These are phyloP conservation scores for Colletotrichum tofieldiae DNA, from an alignment of 2,329 filamentous ascomycete genomes.

Conservation along the genomic window DNA sequence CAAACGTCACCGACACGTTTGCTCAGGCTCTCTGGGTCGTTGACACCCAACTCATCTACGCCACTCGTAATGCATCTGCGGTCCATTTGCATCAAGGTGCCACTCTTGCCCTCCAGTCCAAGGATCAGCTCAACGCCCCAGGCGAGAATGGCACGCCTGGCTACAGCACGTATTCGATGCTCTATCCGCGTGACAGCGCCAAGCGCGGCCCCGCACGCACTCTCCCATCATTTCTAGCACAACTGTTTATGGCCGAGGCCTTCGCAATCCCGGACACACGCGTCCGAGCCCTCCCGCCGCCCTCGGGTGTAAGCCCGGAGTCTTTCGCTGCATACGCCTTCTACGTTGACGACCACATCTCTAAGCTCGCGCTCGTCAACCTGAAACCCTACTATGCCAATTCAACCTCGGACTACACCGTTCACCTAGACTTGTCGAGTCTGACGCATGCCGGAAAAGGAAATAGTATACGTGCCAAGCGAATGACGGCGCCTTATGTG, in stretches of 20 bases:
- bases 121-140: constrained; percentile 38
- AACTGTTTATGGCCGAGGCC: constrained; percentile 44
- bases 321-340: constrained; percentile 28
- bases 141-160: constrained; percentile 33
- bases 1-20: constrained; percentile 58
- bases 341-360: neutral
- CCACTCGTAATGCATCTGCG: constrained; percentile 54
- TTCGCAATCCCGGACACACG: constrained; percentile 18
- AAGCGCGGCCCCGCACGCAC: constrained; percentile 39
- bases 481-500: constrained; percentile 34
- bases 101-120: constrained; percentile 43
- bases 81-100: constrained; percentile 53
- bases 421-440: constrained; percentile 6
- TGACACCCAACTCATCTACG: constrained; percentile 56
- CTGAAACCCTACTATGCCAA: constrained; percentile 32
- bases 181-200: constrained; percentile 43
- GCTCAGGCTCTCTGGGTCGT: constrained; percentile 58
- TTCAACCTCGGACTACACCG: constrained; percentile 19
- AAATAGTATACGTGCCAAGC: neutral
- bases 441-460: neutral
- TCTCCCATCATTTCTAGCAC: constrained; percentile 33
- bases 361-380: constrained; percentile 31
- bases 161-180: constrained; percentile 43
- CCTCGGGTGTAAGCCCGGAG: neutral
- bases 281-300: constrained; percentile 19